These are phyloP conservation scores for Hemileccinum rubropunctum DNA, from an alignment of 768 basidiomycete genomes.

Conservation along the genomic window DNA sequence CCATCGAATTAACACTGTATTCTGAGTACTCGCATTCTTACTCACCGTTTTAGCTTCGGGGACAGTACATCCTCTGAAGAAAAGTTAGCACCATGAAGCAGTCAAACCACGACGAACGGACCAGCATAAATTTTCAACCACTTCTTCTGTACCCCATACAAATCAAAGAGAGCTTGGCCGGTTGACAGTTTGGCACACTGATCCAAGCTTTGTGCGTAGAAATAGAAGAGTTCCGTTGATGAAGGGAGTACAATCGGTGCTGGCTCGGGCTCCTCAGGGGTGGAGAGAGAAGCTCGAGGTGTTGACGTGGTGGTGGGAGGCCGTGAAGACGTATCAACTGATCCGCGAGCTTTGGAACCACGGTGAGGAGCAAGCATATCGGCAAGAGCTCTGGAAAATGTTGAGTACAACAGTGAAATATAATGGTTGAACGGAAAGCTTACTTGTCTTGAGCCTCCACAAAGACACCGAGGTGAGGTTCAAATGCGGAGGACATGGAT, in stretches of 20 bases:
- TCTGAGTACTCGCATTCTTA: slow-evolving; percentile 2
- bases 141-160: slow-evolving; percentile 82
- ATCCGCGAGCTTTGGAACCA: slow-evolving; percentile 56
- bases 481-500: slow-evolving; percentile 86
- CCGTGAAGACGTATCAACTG: slow-evolving; percentile 54
- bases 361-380: slow-evolving; percentile 91
- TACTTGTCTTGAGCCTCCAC: slow-evolving; percentile 97
- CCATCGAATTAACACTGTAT: background rate
- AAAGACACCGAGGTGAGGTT: slow-evolving; percentile 88
- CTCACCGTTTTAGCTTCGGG: slow-evolving; percentile 68
- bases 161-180: slow-evolving; percentile 77
- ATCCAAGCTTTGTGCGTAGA: slow-evolving; percentile 93
- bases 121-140: slow-evolving; percentile 95
- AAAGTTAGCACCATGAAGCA: background rate
- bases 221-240: slow-evolving; percentile 95
- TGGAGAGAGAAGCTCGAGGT: slow-evolving; percentile 37
- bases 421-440: slow-evolving; percentile 29
- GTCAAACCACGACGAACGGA: slow-evolving; percentile 30
- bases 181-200: slow-evolving; percentile 91
- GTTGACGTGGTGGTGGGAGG: slow-evolving; percentile 27
- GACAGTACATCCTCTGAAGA: slow-evolving; percentile 80
- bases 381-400: slow-evolving; percentile 61
- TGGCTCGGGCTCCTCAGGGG: slow-evolving; percentile 43
- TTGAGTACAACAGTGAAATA: background rate
- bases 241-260: slow-evolving; percentile 79